Evolutionary conservation across 768 basidiomycete species (phyloP).

Genomic region (Kwoniella bestiolae): DNA sequence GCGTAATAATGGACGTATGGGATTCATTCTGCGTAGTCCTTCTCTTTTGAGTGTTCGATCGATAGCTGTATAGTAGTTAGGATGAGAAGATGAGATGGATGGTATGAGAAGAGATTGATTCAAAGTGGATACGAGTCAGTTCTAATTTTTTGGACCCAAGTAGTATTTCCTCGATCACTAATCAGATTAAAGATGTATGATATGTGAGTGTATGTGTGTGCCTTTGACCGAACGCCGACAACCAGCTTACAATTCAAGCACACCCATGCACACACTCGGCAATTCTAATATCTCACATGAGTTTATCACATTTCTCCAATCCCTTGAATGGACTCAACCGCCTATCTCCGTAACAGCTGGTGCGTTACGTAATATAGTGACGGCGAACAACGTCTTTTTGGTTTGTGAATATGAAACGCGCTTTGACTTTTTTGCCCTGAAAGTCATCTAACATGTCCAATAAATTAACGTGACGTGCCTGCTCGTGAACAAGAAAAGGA

Average conservation of each 20-base stretch:
- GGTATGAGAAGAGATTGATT: not conserved
- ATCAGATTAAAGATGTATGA: too few species aligned
- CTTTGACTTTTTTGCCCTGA: constrained; percentile 10
- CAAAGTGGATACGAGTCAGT: not conserved
- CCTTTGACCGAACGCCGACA: too few species aligned
- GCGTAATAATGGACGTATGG: constrained; percentile 26
- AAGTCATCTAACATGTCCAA: not conserved
- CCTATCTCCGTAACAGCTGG: constrained; percentile 7
- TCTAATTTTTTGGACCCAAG: too few species aligned
- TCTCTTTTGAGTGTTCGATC: too few species aligned
- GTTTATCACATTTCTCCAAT: constrained; percentile 3
- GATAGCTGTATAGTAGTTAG: not conserved
- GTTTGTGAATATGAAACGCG: constrained; percentile 17
- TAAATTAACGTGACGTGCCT: constrained; percentile 6
- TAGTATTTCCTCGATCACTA: too few species aligned
- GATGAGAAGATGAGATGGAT: too few species aligned
- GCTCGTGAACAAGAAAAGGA: constrained; percentile 1
- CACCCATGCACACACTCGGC: constrained; percentile 6
- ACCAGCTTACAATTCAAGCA: too few species aligned
- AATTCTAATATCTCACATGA: not conserved
- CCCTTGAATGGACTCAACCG: not conserved
- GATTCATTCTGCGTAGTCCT: constrained; percentile 27
- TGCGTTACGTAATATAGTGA: not conserved
- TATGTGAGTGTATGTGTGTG: not conserved
- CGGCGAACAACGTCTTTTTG: not conserved